Base-by-base conservation (phyloP, 1,284 basidiomycete genomes). In the Ganoderma lingzhi region DNA sequence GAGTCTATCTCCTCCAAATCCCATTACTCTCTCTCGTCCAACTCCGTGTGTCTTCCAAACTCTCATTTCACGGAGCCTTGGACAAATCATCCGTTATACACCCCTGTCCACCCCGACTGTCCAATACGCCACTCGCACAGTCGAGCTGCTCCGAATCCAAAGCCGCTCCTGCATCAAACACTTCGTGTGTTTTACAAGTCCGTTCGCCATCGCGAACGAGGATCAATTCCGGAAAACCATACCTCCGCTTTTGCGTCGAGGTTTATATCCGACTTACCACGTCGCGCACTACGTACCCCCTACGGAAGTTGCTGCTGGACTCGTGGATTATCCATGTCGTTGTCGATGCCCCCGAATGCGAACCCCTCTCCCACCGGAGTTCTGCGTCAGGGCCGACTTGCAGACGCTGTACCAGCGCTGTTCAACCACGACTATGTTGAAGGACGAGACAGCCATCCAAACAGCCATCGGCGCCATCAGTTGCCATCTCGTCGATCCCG, bases 401-500 rank as follows among this genome's bases (percentile, higher is more conserved):
- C 48, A 9, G 48, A 53, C 48, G 48, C 12, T 53, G 48, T 53
- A 12, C 48, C 48, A 53, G 23, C 48, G 23, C n/a, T 53, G 48
- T 53, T 53, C 48, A 23, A 53, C 48, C 48, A 53, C 23, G 48
- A 53, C 48, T n/a, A 53, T 30, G 48, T 14, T 53, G 23, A 53
- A 53, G 48, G 48, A 53, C 23, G 23, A 53, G 48, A 53, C 6
- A 10, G 48, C 10, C 48, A 53, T 53, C 8, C 48, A 53, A 10
- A 10, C 48, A 28, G 48, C 48, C 48, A 53, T 53, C 23, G 48
- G 48, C 48, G 48, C 48, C 48, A 3, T 53, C 23, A 53, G 48
- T 53, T 10, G 23, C 23, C 23, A 30, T 53, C 23, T 53, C 48
- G 48, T 53, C 23, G 48, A 53, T 53, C 48, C 48, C 23, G 10